These are phyloP conservation scores for Amphirosellinia nigrospora DNA, from an alignment of 495 filamentous ascomycete genomes.

Conservation along the genomic window DNA sequence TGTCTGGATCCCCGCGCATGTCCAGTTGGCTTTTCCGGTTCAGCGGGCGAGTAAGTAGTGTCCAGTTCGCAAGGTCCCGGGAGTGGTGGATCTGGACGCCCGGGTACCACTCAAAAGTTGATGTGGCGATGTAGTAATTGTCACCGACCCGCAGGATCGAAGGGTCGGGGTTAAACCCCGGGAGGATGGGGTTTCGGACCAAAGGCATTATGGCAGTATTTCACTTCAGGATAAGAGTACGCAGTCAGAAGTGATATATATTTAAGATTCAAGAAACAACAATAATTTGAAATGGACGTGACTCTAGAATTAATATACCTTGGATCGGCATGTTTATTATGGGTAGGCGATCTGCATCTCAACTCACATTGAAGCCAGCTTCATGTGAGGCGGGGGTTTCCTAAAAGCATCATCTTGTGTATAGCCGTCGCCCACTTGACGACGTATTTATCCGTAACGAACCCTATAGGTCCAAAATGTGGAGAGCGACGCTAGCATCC, in stretches of 20 bases:
- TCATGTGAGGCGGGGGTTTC: background rate
- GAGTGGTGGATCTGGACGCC: conserved; percentile 66
- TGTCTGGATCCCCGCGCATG: conserved; percentile 63
- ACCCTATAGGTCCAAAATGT: conserved; percentile 15
- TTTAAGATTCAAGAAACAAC: background rate
- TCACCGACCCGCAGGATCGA: conserved; percentile 61
- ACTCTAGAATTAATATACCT: background rate
- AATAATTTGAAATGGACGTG: background rate
- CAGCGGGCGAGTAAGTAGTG: conserved; percentile 63
- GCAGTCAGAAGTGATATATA: background rate
- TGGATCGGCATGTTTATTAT: background rate
- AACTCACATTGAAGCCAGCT: background rate
- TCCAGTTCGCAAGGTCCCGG: conserved; percentile 64
- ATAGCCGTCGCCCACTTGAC: background rate
- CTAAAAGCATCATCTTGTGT: background rate
- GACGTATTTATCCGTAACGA: conserved; percentile 20
- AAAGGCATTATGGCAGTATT: conserved; percentile 43
- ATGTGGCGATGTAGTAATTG: conserved; percentile 68
- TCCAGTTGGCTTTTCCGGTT: conserved; percentile 65
- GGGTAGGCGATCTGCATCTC: background rate
- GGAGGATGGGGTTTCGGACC: conserved; percentile 64
- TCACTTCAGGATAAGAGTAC: background rate
- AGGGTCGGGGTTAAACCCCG: conserved; percentile 69
- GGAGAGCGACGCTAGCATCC: background rate
- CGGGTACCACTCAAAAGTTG: conserved; percentile 68